A percentile compares a stretch with the other conserved stretches of the same genome.
These are phyloP conservation scores for Leccinum longicurvipes DNA, from an alignment of 768 basidiomycete species.

Conservation along the genomic window DNA sequence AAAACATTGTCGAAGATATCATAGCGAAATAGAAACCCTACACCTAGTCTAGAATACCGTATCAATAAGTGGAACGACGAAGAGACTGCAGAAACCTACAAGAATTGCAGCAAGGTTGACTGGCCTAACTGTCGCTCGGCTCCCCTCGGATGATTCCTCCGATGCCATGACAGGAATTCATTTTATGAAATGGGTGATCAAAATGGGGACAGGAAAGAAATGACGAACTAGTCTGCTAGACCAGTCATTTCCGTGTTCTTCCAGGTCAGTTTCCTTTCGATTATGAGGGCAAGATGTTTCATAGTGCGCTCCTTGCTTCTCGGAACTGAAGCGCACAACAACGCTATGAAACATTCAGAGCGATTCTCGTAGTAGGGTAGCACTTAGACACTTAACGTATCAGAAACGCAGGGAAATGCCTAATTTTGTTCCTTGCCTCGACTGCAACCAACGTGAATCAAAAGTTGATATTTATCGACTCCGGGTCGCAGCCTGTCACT, in stretches of 20 bases:
- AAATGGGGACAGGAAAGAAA: background rate
- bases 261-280: constrained; percentile 27
- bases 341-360: background rate
- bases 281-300: background rate
- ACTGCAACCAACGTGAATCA: background rate
- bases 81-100: constrained; percentile 7
- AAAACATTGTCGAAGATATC: background rate
- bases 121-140: constrained; percentile 10
- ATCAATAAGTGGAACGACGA: background rate
- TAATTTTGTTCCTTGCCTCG: background rate
- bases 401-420: constrained; percentile 31
- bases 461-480: background rate
- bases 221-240: constrained; percentile 31
- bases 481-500: background rate
- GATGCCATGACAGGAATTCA: constrained; percentile 33
- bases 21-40: background rate
- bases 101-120: constrained; percentile 23
- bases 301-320: background rate
- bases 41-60: background rate
- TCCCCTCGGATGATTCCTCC: constrained; percentile 19
- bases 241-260: constrained; percentile 29
- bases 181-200: constrained; percentile 15
- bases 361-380: background rate
- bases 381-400: constrained; percentile 25
- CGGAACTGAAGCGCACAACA: background rate